Evolutionary conservation across 169 alveolate species (phyloP).

Genomic region (Eimeria necatrix): DNA sequence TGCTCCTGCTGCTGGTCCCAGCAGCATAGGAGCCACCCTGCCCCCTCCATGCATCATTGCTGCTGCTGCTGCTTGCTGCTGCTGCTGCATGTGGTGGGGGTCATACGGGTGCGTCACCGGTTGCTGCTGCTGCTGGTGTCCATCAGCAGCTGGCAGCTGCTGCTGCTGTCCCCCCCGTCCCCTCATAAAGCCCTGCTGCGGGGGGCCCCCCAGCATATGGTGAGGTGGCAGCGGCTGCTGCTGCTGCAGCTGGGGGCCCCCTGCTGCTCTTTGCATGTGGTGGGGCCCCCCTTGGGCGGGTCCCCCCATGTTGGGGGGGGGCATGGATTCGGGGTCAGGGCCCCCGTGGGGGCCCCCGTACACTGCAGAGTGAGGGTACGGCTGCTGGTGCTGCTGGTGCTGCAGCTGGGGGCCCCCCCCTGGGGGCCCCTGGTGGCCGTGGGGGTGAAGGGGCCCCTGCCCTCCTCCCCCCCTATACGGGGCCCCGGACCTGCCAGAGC

Average conservation of each 20-base stretch:
- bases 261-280: constrained; percentile 29
- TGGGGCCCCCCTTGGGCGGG: constrained; percentile 40
- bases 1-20: constrained; percentile 4
- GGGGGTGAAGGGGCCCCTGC: neutral
- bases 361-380: constrained; percentile 26
- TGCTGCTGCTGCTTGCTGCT: constrained; percentile 40
- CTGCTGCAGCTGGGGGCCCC: constrained; percentile 23
- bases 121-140: constrained; percentile 28
- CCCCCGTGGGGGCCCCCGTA: constrained; percentile 16
- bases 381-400: constrained; percentile 46
- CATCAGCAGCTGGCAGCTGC: constrained; percentile 15
- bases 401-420: constrained; percentile 49
- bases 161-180: constrained; percentile 38
- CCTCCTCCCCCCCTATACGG: neutral
- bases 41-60: constrained; percentile 41
- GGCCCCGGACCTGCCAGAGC: constrained; percentile 4
- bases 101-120: constrained; percentile 5
- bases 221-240: constrained; percentile 35
- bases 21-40: constrained; percentile 15
- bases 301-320: neutral
- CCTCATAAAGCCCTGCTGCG: neutral
- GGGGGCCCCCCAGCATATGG: neutral
- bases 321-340: neutral
- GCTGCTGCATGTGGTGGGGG: constrained; percentile 38
- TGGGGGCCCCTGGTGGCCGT: constrained; percentile 20